These are phyloP conservation scores for Puccinia polysora DNA, from an alignment of 1,284 basidiomycete species.

Conservation along the genomic window DNA sequence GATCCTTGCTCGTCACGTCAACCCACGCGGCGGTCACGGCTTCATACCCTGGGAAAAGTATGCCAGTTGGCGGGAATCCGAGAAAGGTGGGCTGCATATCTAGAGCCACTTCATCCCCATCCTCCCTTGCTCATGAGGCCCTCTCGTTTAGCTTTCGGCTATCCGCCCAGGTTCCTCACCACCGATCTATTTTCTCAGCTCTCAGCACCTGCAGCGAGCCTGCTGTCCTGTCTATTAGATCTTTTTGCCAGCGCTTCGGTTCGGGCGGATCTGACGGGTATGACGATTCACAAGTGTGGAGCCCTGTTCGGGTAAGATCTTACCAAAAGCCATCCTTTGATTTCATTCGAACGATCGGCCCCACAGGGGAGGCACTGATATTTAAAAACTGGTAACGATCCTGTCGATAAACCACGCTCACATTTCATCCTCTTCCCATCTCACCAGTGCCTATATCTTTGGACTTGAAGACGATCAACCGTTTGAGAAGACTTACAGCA, in stretches of 20 bases:
- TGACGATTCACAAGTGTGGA: constrained; percentile 38
- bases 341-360: too few relatives aligned
- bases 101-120: not conserved
- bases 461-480: constrained; percentile 27
- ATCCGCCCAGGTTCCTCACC: constrained; percentile 25
- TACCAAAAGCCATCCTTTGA: too few relatives aligned
- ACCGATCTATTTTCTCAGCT: constrained; percentile 13
- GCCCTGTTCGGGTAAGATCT: constrained; percentile 40
- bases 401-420: not conserved
- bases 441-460: constrained; percentile 34
- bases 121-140: not conserved
- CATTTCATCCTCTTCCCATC: not conserved
- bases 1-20: constrained; percentile 30
- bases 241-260: constrained; percentile 35
- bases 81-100: constrained; percentile 13
- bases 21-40: constrained; percentile 13
- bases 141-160: constrained; percentile 14
- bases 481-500: constrained; percentile 34
- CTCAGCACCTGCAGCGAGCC: not conserved
- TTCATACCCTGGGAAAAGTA: constrained; percentile 35
- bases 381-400: too few relatives aligned
- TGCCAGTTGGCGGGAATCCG: constrained; percentile 24
- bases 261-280: constrained; percentile 30
- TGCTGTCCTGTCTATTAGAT: constrained; percentile 26
- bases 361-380: too few relatives aligned